These are phyloP conservation scores for Paspalum notatum DNA, from an alignment of 176 grass and related monocot species.

Conservation along the genomic window DNA sequence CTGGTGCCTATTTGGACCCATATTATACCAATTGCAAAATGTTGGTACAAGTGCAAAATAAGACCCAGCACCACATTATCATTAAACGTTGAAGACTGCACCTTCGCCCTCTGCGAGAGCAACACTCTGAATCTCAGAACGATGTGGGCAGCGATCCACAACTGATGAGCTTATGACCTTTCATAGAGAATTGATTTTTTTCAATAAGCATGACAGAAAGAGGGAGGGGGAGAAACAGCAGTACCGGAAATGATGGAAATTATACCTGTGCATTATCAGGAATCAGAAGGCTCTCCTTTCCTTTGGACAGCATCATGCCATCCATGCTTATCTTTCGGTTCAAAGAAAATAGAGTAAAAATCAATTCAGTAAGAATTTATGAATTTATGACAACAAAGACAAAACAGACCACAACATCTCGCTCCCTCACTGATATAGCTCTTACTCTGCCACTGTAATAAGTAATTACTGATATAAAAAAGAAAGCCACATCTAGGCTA, in stretches of 20 bases:
- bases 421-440: neutral
- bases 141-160: constrained; percentile 81
- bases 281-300: constrained; percentile 95
- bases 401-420: neutral
- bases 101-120: constrained; percentile 70
- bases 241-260: neutral
- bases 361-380: neutral
- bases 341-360: constrained; percentile 23
- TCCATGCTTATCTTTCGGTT: constrained; percentile 76
- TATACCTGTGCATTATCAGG: constrained; percentile 72
- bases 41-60: constrained; percentile 10
- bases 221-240: constrained; percentile 7
- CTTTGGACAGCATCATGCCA: constrained; percentile 54
- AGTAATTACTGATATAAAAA: neutral
- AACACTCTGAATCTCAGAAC: constrained; percentile 87
- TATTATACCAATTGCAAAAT: constrained; percentile 2
- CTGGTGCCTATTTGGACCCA: neutral
- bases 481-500: neutral
- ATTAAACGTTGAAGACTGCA: constrained; percentile 36
- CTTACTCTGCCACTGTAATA: neutral
- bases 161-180: constrained; percentile 85
- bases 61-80: neutral
- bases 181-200: constrained; percentile 24
- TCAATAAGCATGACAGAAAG: constrained; percentile 13
- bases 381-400: no score